A percentile compares a stretch with the other conserved stretches of the same genome.
phyloP scores from a whole-genome alignment of 495 filamentous ascomycete species.

The Penicillium alfredii region DNA sequence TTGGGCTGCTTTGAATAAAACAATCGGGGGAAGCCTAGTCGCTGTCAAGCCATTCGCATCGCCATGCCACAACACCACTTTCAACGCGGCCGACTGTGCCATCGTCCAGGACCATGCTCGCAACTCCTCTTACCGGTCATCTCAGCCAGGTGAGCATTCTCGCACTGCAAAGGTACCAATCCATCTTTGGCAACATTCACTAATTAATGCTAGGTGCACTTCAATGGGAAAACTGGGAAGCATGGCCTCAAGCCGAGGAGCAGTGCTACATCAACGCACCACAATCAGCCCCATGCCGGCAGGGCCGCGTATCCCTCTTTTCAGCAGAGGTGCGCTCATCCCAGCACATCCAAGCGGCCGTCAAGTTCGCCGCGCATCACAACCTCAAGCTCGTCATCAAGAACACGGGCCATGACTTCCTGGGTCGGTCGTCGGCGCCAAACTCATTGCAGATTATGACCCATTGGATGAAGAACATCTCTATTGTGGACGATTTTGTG shows the following conservation, averaged over 20 bases:
- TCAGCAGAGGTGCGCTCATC: neutral
- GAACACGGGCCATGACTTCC: constrained; percentile 50
- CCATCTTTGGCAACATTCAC: no score
- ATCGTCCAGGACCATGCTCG: neutral
- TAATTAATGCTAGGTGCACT: neutral
- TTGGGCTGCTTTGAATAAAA: neutral
- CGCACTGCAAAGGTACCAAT: no score
- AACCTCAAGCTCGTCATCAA: constrained; percentile 49
- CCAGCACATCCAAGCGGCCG: neutral
- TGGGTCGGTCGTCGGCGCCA: constrained; percentile 48
- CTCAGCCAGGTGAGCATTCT: neutral
- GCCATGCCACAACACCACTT: neutral
- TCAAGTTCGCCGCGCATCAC: constrained; percentile 13
- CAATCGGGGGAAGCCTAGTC: neutral
- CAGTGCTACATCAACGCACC: neutral
- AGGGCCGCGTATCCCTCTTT: neutral
- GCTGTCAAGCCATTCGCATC: neutral
- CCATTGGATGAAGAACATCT: constrained; percentile 40
- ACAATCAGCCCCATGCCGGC: neutral
- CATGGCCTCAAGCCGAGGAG: neutral
- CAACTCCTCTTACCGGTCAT: neutral
- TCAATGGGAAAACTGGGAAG: neutral
- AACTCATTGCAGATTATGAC: constrained; percentile 48
- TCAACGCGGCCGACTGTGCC: neutral
- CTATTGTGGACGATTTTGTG: constrained; percentile 16